phyloP scores from a whole-genome alignment of 257 asterid species.

The Ligustrum vulgare region DNA sequence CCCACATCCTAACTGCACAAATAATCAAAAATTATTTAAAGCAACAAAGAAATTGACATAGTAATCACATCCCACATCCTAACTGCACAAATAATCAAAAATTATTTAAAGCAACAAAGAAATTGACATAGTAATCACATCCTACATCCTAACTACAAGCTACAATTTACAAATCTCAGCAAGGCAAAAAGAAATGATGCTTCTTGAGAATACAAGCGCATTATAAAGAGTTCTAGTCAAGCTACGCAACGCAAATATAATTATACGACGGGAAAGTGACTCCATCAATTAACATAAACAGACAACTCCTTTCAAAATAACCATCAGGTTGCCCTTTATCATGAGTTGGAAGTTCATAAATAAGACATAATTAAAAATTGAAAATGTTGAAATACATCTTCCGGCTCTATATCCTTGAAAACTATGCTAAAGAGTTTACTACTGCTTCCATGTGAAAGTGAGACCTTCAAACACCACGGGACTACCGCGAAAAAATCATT shows the following conservation, averaged over 20 bases:
- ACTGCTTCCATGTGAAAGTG: not conserved
- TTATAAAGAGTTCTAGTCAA: not conserved
- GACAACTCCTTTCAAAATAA: not conserved
- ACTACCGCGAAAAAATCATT: not conserved
- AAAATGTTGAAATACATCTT: not conserved
- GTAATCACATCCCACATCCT: too few species aligned
- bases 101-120: not conserved
- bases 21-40: too few species aligned
- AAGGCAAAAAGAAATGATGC: not conserved
- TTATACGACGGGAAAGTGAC: not conserved
- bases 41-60: too few species aligned
- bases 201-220: not conserved
- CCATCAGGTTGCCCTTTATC: not conserved
- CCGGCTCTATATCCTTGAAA: not conserved
- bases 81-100: too few species aligned
- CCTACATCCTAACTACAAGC: not conserved
- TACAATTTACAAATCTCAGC: not conserved
- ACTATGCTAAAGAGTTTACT: not conserved
- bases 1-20: too few species aligned
- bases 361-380: not conserved
- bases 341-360: not conserved
- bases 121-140: not conserved
- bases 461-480: not conserved
- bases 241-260: not conserved
- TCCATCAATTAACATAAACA: not conserved